Base-by-base conservation (phyloP, 768 basidiomycete genomes). In the Sarcomyxa edulis region DNA sequence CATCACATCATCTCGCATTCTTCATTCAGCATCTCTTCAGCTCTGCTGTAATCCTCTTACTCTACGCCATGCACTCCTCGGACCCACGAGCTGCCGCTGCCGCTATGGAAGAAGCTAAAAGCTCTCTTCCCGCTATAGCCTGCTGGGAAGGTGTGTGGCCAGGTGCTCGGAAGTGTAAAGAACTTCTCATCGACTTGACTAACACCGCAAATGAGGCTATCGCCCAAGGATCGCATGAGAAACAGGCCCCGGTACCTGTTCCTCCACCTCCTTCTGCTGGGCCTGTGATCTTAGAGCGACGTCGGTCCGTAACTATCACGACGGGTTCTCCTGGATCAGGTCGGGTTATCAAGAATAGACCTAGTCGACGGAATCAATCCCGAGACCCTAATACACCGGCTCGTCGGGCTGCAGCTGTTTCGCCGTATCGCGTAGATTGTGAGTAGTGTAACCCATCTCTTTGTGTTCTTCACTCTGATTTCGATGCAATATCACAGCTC, bases 21-120 rank as follows among this genome's bases (percentile, higher is more conserved):
- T 90, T 85, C 70, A 87, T 91, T 28, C 90, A 93, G 49, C 86
- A 87, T 48, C 69, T 92, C 16, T 91, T 91, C 67, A 90, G 87
- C 52, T 91, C 84, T 25, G 84, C 86, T 2, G 87, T 89, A 42
- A 87, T 93, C 54, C 78, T 89, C 40, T 61, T 91, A 37, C 66
- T 93, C 6, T 90, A 82, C 54, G 84, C 89, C 23, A 91, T 92
- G 86, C 89, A 90, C 56, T 75, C 80, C 4, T 53, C 78, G 2
- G 88, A 91, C 38, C 54, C 71, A 8, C 70, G 73, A 29, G 75
- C 77, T 28, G 76, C 80, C n/a, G 56, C 68, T 20, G 69, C 78
- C 9, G 88, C 89, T 9, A 81, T 91, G 79, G 84, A 87, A 6
- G 89, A 92, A 64, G 88, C 83, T 6, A 79, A 72, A 58, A 79